Evolutionary conservation across 805 yeast genomes (phyloP).

Genomic region (Candida coleopterorum): DNA sequence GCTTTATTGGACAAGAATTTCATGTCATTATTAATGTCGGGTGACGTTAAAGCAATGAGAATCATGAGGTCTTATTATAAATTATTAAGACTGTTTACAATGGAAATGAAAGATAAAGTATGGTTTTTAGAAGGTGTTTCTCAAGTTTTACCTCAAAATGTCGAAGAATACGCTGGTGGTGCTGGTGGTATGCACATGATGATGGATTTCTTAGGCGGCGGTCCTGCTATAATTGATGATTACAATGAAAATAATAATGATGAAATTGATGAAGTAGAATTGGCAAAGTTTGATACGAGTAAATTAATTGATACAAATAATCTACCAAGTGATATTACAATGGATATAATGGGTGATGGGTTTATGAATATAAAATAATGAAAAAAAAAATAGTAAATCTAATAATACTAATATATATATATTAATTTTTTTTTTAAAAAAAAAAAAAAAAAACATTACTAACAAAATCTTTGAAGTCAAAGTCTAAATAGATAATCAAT

Average conservation of each 20-base stretch:
- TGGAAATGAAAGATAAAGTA: slow-evolving; percentile 81
- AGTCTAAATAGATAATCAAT: slow-evolving; percentile 1
- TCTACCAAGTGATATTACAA: slow-evolving; percentile 51
- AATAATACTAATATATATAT: too few relatives aligned
- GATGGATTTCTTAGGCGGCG: slow-evolving; percentile 81
- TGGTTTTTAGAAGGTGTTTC: slow-evolving; percentile 95
- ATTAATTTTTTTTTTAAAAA: background rate
- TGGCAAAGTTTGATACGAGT: slow-evolving; percentile 39
- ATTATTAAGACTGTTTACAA: slow-evolving; percentile 72
- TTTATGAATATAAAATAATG: slow-evolving; percentile 30
- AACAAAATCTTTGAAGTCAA: background rate
- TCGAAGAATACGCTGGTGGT: slow-evolving; percentile 85
- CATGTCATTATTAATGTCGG: slow-evolving; percentile 70
- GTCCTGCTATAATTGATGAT: slow-evolving; percentile 35
- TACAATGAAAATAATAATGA: slow-evolving; percentile 14
- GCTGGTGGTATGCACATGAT: slow-evolving; percentile 88
- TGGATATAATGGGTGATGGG: slow-evolving; percentile 47
- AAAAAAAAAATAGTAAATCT: slow-evolving; percentile 1
- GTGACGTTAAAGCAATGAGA: slow-evolving; percentile 84
- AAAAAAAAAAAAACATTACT: too few relatives aligned
- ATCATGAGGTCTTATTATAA: slow-evolving; percentile 88
- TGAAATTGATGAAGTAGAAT: slow-evolving; percentile 18
- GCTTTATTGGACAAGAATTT: slow-evolving; percentile 83
- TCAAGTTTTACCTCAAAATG: slow-evolving; percentile 84
- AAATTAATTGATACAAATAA: slow-evolving; percentile 52